phyloP scores from a whole-genome alignment of 495 filamentous ascomycete genomes.

The Podospora sp. region DNA sequence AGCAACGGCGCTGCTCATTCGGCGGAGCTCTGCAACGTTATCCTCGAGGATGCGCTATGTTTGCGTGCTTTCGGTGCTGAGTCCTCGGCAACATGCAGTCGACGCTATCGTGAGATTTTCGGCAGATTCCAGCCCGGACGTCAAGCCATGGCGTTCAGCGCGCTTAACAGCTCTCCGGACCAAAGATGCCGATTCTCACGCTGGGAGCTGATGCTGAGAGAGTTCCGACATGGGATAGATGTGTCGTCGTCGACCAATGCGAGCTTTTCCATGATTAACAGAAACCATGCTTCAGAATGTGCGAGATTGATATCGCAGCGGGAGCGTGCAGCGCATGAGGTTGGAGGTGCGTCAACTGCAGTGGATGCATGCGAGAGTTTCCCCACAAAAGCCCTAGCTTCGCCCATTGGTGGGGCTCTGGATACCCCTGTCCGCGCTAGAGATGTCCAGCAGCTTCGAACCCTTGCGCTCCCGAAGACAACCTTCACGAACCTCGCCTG shows the following conservation, averaged over 20 bases:
- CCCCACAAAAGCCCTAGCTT: slow-evolving; percentile 16
- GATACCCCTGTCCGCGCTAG: slow-evolving; percentile 6
- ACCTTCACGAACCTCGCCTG: neutral
- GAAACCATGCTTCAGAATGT: slow-evolving; percentile 16
- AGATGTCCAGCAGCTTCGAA: slow-evolving; percentile 19
- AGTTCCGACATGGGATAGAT: slow-evolving; percentile 7
- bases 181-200: neutral
- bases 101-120: neutral
- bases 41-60: neutral
- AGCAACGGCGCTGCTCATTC: slow-evolving; percentile 9
- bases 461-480: neutral
- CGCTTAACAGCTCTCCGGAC: neutral
- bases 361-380: slow-evolving; percentile 11
- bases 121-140: neutral
- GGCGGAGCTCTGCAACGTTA: slow-evolving; percentile 3
- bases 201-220: neutral
- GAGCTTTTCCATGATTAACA: slow-evolving; percentile 31
- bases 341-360: slow-evolving; percentile 8
- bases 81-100: neutral
- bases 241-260: slow-evolving; percentile 23
- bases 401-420: neutral
- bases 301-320: slow-evolving; percentile 25
- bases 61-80: neutral
- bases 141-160: neutral
- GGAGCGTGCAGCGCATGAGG: slow-evolving; percentile 11